Evolutionary conservation across 1,284 basidiomycete genomes (phyloP).

Genomic region (Sporisorium sorghi): DNA sequence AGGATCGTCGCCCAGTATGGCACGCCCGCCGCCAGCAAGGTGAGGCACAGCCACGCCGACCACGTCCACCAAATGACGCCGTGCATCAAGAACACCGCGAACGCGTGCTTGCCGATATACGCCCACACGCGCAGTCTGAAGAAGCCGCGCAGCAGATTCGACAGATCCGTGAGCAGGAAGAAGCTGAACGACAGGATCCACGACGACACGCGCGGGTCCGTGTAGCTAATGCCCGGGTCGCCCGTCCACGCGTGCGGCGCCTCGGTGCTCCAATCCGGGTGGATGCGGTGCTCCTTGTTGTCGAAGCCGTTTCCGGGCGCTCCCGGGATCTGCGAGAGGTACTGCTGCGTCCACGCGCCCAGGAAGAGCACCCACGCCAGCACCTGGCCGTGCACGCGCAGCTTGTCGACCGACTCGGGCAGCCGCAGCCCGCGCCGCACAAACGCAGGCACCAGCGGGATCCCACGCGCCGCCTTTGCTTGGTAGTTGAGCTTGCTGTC

Average conservation of each 20-base stretch:
- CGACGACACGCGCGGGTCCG: conserved; percentile 42
- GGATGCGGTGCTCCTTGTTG: conserved; percentile 44
- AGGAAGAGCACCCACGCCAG: conserved; percentile 62
- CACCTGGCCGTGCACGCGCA: conserved; percentile 51
- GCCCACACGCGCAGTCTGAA: conserved; percentile 58
- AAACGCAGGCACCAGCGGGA: conserved; percentile 43
- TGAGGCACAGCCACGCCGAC: conserved; percentile 57
- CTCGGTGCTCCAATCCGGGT: conserved; percentile 52
- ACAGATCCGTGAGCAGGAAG: conserved; percentile 60
- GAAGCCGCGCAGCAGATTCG: conserved; percentile 52
- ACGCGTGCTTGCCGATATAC: conserved; percentile 56
- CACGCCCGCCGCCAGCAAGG: conserved; percentile 40
- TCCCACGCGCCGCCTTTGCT: conserved; percentile 43
- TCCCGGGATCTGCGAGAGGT: conserved; percentile 38
- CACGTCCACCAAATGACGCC: conserved; percentile 62
- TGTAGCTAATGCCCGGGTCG: conserved; percentile 36
- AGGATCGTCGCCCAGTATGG: conserved; percentile 63
- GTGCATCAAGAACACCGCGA: conserved; percentile 60
- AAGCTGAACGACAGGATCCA: conserved; percentile 56
- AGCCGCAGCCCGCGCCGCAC: conserved; percentile 26
- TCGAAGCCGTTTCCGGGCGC: conserved; percentile 41
- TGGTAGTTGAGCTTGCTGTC: conserved; percentile 64
- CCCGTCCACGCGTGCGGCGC: conserved; percentile 35
- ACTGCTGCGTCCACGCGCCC: conserved; percentile 48
- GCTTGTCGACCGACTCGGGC: conserved; percentile 33